A percentile compares a stretch with the other conserved stretches of the same genome.
Evolutionary conservation across 73 alveolate genomes (phyloP).

Genomic region (Durusdinium trenchii): DNA sequence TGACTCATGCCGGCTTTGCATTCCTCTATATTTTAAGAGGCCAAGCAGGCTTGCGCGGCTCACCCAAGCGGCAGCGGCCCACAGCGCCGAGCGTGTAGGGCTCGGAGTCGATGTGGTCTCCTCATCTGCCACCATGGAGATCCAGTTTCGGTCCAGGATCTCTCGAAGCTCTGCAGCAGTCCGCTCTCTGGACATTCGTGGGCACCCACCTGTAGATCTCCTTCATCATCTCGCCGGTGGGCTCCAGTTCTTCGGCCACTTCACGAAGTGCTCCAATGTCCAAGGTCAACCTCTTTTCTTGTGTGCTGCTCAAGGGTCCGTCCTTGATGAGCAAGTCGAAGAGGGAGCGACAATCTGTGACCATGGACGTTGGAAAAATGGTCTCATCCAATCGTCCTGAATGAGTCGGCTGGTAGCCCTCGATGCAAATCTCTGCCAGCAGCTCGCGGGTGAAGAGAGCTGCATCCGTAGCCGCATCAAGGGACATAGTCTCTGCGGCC

Average conservation of each 20-base stretch:
- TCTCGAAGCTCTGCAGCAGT: too few relatives aligned
- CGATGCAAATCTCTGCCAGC: slow-evolving; percentile 22
- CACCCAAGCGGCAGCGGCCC: too few relatives aligned
- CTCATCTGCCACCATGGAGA: too few relatives aligned
- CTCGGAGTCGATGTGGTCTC: too few relatives aligned
- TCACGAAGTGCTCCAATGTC: too few relatives aligned
- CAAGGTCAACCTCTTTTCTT: neutral
- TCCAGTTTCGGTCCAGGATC: too few relatives aligned
- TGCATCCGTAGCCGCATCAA: slow-evolving; percentile 26
- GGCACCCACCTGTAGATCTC: neutral
- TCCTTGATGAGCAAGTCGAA: neutral
- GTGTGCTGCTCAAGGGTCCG: neutral
- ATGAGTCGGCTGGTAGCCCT: neutral
- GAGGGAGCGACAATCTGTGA: neutral
- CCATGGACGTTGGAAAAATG: neutral
- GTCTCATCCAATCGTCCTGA: neutral
- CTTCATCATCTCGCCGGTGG: neutral
- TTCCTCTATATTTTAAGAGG: too few relatives aligned
- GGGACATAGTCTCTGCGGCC: slow-evolving; percentile 59
- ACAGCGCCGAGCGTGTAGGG: too few relatives aligned
- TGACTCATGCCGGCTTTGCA: too few relatives aligned
- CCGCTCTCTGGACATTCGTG: neutral
- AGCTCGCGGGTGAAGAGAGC: slow-evolving; percentile 21
- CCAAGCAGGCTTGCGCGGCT: too few relatives aligned
- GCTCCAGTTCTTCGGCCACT: neutral